Base-by-base conservation (phyloP, 768 basidiomycete genomes). In the Boletus fagicola region DNA sequence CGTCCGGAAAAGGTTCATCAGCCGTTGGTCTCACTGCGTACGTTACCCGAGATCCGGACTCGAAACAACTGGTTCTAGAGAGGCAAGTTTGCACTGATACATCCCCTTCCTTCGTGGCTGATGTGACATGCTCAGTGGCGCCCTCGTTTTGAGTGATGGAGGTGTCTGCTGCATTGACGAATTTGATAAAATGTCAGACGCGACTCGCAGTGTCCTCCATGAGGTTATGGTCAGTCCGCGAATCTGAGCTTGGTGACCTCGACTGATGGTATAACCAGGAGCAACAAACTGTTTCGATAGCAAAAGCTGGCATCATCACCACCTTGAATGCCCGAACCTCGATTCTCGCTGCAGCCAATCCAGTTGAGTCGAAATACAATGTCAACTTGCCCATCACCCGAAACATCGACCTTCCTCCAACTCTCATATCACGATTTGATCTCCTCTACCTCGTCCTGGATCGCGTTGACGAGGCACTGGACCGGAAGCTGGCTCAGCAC, bases 231-330 rank as follows among this genome's bases (percentile, higher is more conserved):
- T 92, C 62, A 52, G 80, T 63, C 51, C 58, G 24, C 22, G 44
- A 46, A 43, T 46, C 33, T 7, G 7, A 20, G 11, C 11, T 44
- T 20, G 28, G 43, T 31, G 18, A 33, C 11, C 16, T 43, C 58
- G 22, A 57, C 54, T 54, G 31, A 42, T 42, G 26, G 20, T 30
- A 58, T 18, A 59, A 28, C 18, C n/a, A 97, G 95, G 95, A 98
- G 83, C 95, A 98, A 86, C 95, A 98, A 86, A 98, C 96, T 1
- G 96, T 98, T 20, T 98, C 95, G 5, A 96, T 98, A 59, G 97
- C 97, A 7, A 99, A 98, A 75, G 97, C 97, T 0, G 97, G 97
- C 11, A 99, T 99, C 63, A 98, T 98, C 68, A 98, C 97, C 0
- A 99, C 97, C 0, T 79, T 99, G 57, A 99, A 99, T 65, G 97